Base-by-base conservation (phyloP, 257 asterid species). In the Przewalskia tangutica region DNA sequence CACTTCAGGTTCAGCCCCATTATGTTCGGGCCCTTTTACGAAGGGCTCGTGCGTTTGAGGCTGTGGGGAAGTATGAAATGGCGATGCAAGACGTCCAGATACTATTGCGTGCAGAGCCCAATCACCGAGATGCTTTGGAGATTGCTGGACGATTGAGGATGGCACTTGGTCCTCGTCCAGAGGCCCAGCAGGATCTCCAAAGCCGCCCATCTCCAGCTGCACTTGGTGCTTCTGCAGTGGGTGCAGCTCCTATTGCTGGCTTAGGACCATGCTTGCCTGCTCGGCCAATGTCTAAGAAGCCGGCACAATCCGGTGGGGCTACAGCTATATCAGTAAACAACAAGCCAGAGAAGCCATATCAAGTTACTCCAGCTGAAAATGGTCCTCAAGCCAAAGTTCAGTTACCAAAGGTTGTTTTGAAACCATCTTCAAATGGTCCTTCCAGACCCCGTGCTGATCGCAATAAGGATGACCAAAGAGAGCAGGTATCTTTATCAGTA, bases 161-260 rank as follows among this genome's bases (percentile, higher is more conserved):
- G 85, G 95, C 89, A 0, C 82, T 93, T 46, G 95, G 93, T 36
- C 93, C 94, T 23, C 92, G 95, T 9, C 97, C 86, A 55, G 98
- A 95, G 83, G 92, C 95, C 58, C 98, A 91, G 81, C 98, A 92
- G 90, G 99, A 96, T 71, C 97, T 95, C 77, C 99, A 91, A 83
- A 96, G 99, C 87, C 95, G 97, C 42, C 99, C 99, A 6, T 96
- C 99, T 2, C 99, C 98, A 12, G 99, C 99, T 8, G 99, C 99
- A 9, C 94, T 96, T 59, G 99, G 99, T 54, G 99, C 99, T 55
- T 96, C 99, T 81, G 99, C 99, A 0, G 94, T 94, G 32, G 95
- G 97, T 40, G 97, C 97, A 79, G 97, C 97, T 27, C 97, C 99
- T 8, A 86, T 94, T 84, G 94, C 89, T 14, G 99, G 99, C 36